phyloP scores from a whole-genome alignment of 805 yeast species.

The Nakazawaea ambrosiae region DNA sequence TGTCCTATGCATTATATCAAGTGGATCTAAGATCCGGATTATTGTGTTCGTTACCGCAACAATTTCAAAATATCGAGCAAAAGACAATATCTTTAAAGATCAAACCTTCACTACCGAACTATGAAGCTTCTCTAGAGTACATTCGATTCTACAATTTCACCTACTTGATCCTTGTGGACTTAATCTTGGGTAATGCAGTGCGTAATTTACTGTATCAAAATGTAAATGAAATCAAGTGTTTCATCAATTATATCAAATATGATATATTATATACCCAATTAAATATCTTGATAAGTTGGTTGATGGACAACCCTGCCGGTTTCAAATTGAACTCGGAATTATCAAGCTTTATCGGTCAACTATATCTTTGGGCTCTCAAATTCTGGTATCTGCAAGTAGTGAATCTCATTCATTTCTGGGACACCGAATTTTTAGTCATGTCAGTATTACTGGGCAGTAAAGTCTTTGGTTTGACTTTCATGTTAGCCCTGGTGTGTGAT shows the following conservation, averaged over 20 bases:
- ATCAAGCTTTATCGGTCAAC: constrained; percentile 78
- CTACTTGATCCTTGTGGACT: constrained; percentile 83
- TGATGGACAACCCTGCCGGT: constrained; percentile 90
- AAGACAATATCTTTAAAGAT: constrained; percentile 28
- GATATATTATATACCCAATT: constrained; percentile 30
- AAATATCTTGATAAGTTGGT: constrained; percentile 51
- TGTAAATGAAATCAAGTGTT: constrained; percentile 13
- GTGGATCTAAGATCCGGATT: constrained; percentile 73
- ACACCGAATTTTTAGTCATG: background rate
- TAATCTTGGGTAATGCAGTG: constrained; percentile 62
- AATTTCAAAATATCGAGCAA: constrained; percentile 47
- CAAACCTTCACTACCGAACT: constrained; percentile 33
- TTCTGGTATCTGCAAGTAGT: constrained; percentile 41
- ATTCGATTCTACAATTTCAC: constrained; percentile 77
- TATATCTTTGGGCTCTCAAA: constrained; percentile 77
- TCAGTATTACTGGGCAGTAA: constrained; percentile 12
- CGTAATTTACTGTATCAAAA: constrained; percentile 39
- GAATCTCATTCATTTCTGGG: constrained; percentile 13
- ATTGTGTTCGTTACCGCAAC: constrained; percentile 71
- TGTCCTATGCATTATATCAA: constrained; percentile 68
- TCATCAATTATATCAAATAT: constrained; percentile 21
- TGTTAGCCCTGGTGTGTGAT: constrained; percentile 63
- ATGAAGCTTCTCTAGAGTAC: constrained; percentile 40
- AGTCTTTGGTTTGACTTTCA: constrained; percentile 57
- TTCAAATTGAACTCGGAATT: constrained; percentile 84